Evolutionary conservation across 345 rosid species (phyloP), one percentile per base, ranked within the genome.

Genomic region (Limnanthes douglasii): DNA sequence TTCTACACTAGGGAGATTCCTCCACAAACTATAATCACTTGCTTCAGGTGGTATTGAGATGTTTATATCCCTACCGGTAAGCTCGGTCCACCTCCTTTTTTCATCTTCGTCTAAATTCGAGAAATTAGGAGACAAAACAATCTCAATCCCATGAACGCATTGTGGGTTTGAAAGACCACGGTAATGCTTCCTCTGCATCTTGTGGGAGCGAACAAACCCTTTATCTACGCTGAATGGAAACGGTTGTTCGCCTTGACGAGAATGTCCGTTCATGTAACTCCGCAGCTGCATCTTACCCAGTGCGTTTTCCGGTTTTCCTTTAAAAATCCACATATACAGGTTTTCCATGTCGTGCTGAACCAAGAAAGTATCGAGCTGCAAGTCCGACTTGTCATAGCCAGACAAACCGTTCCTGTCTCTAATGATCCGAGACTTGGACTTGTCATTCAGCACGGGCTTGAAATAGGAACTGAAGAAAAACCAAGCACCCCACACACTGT

Each of bases 341-440:
- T 77, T 77, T 68, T 77, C 88, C 88, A 77, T 70, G 43, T 77
- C 88, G 45, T 77, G 88, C 60, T 77, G 88, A 60, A 77, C 88
- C 54, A 77, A 32, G 58, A 77, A 77, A 15, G 82, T 45, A 61
- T 77, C 78, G 0, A 77, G 70, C 64, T 66, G 68, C 75, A 77
- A 55, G 50, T 77, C 86, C 5, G 86, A 61, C 43, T 77, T 77
- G 15, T 72, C 86, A 47, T 50, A 77, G 20, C 86, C 86, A 5
- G 73, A 75, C 24, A 72, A 54, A 31, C 80, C 75, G 37, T 72
- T 72, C 31, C 64, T 41, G 45, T 69, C 77, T 56, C 75, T 66
- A 7, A 41, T 41, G 18, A 72, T 26, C 64, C 69, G 72, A 54
- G 24, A 19, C 54, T 77, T 77, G 5, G 75, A 64, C 59, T 72